Base-by-base conservation (phyloP, 225 moss, liverwort and hornwort genomes). In the Physcomitrium patens region DNA sequence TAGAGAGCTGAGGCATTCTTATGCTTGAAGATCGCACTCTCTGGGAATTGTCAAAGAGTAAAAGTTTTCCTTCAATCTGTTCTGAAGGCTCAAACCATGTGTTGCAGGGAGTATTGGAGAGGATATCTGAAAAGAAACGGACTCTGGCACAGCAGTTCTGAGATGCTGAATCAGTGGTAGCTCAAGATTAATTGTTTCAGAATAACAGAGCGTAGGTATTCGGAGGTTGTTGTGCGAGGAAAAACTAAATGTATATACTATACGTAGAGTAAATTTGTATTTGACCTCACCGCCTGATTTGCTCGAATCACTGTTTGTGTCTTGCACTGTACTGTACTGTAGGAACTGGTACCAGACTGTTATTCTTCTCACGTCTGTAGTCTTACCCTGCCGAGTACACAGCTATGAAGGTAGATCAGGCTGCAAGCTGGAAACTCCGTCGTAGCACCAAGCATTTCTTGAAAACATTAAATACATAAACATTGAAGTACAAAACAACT, bases 71-170 rank as follows among this genome's bases (percentile, higher is more conserved):
- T 12, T 42, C 19, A 46, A 12, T 42, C 24, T 57, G 54, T 26
- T 67, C 60, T 71, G 67, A 16, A 7, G 51, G 28, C 26, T 52
- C 9, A 3, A 37, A 3, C 45, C 50, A 31, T 55, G 12, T 61
- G 22, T 60, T 65, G 12, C 80, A 84, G 84, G 84, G 84, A 65
- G 80, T 84, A 8, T 22, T 84, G 43, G 43, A 56, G 54, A 69
- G 73, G 66, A 70, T 80, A 14, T 37, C 74, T n/a, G 84, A 74
- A 61, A 80, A 84, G 66, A 84, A 80, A 56, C 73, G 70, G 3
- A 31, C 23, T 12, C 59, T 77, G 59, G 43, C 44, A 10, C 59
- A 73, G 47, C 43, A 65, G 20, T 31, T 14, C 11, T 44, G 64
- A 78, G 41, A 48, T 43, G 47, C 23, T 17, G 8, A 7, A 45